Evolutionary conservation across 169 alveolate genomes (phyloP).

Genomic region (Plasmodium gonderi): DNA sequence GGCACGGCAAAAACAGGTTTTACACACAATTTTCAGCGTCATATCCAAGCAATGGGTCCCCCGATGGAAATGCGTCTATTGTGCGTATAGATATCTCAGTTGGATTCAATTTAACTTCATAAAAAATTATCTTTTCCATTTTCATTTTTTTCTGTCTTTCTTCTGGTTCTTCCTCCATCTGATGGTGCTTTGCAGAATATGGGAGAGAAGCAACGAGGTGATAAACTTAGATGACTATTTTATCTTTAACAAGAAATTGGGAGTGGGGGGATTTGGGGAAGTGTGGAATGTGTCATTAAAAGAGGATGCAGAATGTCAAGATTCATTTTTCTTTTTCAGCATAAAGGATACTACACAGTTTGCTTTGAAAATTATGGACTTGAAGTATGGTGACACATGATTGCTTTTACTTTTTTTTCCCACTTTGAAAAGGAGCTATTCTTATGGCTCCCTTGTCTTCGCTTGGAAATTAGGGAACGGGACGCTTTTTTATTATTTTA

Average conservation of each 20-base stretch:
- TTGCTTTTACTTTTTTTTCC: not conserved
- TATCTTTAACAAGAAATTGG: constrained; percentile 12
- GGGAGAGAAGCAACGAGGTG: constrained; percentile 26
- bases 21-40: too few relatives aligned
- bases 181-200: constrained; percentile 12
- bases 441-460: too few relatives aligned
- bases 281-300: constrained; percentile 56
- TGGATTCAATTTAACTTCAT: too few relatives aligned
- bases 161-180: too few relatives aligned
- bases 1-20: too few relatives aligned
- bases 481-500: too few relatives aligned
- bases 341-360: constrained; percentile 38
- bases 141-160: not conserved
- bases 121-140: not conserved
- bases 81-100: too few relatives aligned
- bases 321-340: constrained; percentile 36
- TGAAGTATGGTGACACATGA: constrained; percentile 24
- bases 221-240: constrained; percentile 47
- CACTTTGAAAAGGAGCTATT: too few relatives aligned
- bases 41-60: too few relatives aligned
- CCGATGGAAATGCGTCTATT: too few relatives aligned
- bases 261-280: constrained; percentile 69
- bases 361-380: constrained; percentile 57
- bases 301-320: not conserved
- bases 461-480: too few relatives aligned